Evolutionary conservation across 2,329 filamentous ascomycete species (phyloP).

Genomic region (Cladophialophora yegresii): DNA sequence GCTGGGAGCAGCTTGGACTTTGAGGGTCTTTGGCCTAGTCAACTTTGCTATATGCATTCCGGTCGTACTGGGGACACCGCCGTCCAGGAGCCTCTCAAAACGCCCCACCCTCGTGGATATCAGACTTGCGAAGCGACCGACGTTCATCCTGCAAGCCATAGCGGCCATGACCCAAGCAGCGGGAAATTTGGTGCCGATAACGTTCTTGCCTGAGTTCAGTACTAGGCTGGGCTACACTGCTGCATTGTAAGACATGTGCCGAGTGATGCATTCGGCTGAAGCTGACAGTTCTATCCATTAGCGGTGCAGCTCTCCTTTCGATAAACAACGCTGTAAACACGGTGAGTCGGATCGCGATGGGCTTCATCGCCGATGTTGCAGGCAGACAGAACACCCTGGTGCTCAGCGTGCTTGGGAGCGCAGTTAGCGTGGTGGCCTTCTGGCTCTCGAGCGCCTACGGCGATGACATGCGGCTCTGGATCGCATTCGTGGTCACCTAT

Average conservation of each 20-base stretch:
- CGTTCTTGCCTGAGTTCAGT: conserved; percentile 46
- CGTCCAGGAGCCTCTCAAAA: conserved; percentile 32
- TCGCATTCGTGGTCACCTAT: conserved; percentile 41
- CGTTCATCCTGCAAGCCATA: conserved; percentile 45
- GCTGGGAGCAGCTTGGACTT: conserved; percentile 44
- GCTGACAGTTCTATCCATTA: conserved; percentile 13
- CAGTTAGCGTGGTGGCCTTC: conserved; percentile 38
- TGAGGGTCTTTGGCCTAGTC: conserved; percentile 37
- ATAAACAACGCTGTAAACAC: conserved; percentile 47
- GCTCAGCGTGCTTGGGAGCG: conserved; percentile 39
- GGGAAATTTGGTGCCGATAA: conserved; percentile 46
- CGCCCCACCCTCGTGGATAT: conserved; percentile 42
- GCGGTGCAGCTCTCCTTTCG: conserved; percentile 46
- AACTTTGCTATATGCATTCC: conserved; percentile 40
- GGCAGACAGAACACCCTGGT: conserved; percentile 47
- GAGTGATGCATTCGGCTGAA: neutral
- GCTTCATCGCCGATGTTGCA: conserved; percentile 44
- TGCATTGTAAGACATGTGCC: conserved; percentile 27
- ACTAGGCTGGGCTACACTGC: conserved; percentile 43
- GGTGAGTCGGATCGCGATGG: conserved; percentile 44
- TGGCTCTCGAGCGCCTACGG: conserved; percentile 37
- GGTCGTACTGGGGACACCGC: conserved; percentile 38
- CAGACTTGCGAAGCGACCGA: conserved; percentile 40
- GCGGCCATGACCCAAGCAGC: conserved; percentile 44
- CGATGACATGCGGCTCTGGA: conserved; percentile 37